These are phyloP conservation scores for Aspergillus asperescens DNA, from an alignment of 495 filamentous ascomycete genomes.

Conservation along the genomic window DNA sequence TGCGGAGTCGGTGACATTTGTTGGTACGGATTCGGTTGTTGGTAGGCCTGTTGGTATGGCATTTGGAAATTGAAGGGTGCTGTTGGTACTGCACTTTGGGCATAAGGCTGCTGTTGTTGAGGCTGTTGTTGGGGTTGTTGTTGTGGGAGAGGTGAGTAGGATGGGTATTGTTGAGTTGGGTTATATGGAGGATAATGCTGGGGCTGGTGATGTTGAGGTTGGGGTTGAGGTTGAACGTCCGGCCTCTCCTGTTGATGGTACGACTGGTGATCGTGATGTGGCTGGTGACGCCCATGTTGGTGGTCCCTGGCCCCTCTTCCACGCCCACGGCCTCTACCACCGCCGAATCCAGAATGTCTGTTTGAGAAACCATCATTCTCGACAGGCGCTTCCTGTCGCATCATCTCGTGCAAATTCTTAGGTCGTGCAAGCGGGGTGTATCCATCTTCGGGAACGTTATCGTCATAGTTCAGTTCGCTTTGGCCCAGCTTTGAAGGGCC, in stretches of 20 bases:
- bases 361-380: conserved; percentile 33
- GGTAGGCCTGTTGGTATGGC: conserved; percentile 34
- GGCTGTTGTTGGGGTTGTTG: conserved; percentile 31
- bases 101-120: conserved; percentile 27
- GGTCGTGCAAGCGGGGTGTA: conserved; percentile 68
- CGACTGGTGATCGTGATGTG: conserved; percentile 37
- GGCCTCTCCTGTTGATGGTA: conserved; percentile 28
- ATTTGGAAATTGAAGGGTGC: conserved; percentile 39
- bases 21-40: conserved; percentile 35
- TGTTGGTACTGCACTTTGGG: conserved; percentile 26
- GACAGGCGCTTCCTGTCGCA: conserved; percentile 45
- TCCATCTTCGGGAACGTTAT: conserved; percentile 45
- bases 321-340: conserved; percentile 40
- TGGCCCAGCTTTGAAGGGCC: conserved; percentile 39
- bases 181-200: conserved; percentile 25
- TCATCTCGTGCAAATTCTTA: conserved; percentile 51
- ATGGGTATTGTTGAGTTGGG: conserved; percentile 30
- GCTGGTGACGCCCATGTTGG: conserved; percentile 22
- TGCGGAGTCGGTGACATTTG: conserved; percentile 47
- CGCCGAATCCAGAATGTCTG: conserved; percentile 30
- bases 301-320: conserved; percentile 47
- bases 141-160: conserved; percentile 20
- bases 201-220: conserved; percentile 22
- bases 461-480: conserved; percentile 52
- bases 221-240: conserved; percentile 24